phyloP scores from a whole-genome alignment of 192 early-diverging fungal genomes.

The Linnemannia zychae region DNA sequence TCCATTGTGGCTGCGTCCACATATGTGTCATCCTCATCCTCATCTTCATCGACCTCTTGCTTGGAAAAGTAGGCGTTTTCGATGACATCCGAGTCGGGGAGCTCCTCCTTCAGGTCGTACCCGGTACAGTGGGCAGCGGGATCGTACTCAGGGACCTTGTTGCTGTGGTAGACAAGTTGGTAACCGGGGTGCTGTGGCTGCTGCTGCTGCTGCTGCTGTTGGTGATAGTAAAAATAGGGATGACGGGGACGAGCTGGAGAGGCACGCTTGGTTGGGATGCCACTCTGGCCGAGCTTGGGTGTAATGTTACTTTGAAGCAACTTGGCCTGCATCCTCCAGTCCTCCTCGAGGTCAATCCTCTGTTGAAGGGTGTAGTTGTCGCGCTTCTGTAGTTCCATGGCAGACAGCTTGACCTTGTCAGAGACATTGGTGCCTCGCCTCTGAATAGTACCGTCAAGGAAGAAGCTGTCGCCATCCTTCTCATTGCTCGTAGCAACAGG shows the following conservation, averaged over 20 bases:
- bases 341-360: constrained; percentile 37
- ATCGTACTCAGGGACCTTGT: constrained; percentile 16
- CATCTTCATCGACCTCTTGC: constrained; percentile 24
- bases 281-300: background rate
- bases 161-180: background rate
- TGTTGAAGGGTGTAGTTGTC: constrained; percentile 36
- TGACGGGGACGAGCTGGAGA: too few relatives aligned
- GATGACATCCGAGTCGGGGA: constrained; percentile 19
- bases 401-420: constrained; percentile 16
- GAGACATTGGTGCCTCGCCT: constrained; percentile 22
- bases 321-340: constrained; percentile 38
- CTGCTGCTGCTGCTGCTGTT: background rate
- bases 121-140: constrained; percentile 10
- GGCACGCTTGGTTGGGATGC: background rate
- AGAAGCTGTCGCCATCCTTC: background rate
- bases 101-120: constrained; percentile 26
- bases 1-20: background rate
- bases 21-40: constrained; percentile 8
- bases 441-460: background rate
- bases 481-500: background rate
- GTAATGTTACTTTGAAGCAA: constrained; percentile 1
- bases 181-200: background rate
- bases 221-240: background rate
- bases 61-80: constrained; percentile 1
- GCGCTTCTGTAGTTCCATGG: constrained; percentile 32